phyloP scores from a whole-genome alignment of 495 filamentous ascomycete genomes.

The Penicillium paradoxum region DNA sequence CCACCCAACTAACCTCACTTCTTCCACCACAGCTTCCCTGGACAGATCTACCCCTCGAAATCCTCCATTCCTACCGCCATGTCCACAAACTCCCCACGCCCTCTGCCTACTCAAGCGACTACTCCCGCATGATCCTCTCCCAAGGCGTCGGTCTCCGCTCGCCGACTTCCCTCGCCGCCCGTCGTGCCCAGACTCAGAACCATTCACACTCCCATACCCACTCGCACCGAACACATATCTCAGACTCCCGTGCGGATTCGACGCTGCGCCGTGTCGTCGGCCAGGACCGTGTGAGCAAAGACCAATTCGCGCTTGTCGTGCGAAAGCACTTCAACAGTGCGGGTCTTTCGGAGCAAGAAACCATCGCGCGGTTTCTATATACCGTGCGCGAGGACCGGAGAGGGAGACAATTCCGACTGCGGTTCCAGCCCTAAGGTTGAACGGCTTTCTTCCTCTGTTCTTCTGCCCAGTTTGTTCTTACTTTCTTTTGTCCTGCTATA shows the following conservation, averaged over 20 bases:
- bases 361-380: conserved; percentile 82
- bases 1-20: background rate
- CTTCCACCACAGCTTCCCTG: conserved; percentile 60
- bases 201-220: conserved; percentile 5
- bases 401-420: conserved; percentile 40
- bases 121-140: conserved; percentile 67
- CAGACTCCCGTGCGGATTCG: conserved; percentile 5
- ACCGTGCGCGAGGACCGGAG: conserved; percentile 57
- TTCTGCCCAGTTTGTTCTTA: background rate
- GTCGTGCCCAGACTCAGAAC: conserved; percentile 27
- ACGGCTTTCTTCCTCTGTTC: too few relatives aligned
- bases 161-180: conserved; percentile 42
- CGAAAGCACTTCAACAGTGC: conserved; percentile 87
- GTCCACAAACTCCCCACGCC: conserved; percentile 70
- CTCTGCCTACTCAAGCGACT: conserved; percentile 61
- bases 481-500: background rate
- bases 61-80: conserved; percentile 77
- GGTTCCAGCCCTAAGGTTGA: conserved; percentile 38
- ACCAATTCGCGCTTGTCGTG: conserved; percentile 74
- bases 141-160: conserved; percentile 61
- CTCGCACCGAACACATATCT: conserved; percentile 6
- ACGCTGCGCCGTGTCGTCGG: conserved; percentile 33
- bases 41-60: conserved; percentile 62
- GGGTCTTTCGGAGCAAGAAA: conserved; percentile 80
- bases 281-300: conserved; percentile 63